Base-by-base conservation (phyloP, 1,139 yeast species). In the Hemisphaericaspora lyxosophila region DNA sequence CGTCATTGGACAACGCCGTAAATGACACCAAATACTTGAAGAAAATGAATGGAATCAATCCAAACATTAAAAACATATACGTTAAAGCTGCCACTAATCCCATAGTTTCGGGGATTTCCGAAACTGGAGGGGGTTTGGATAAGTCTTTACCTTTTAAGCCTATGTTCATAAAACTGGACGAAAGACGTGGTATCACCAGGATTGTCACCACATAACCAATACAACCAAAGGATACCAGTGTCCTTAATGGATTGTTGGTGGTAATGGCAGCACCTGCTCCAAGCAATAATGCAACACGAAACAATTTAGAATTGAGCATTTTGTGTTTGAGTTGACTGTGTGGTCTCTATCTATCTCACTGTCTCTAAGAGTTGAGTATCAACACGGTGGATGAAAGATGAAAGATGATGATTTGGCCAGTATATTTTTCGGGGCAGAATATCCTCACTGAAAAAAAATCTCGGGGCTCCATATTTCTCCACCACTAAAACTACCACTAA, bases 31-130 rank as follows among this genome's bases (percentile, higher is more conserved):
- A 67, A 57, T 83, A 86, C 56, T 85, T 84, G 71, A 82, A 82
- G 57, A 92, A 92, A 54, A 90, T 70, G 58, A 90, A 88, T 12
- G 98, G 98, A 38, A 92, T 86, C 58, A 88, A 82, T 45, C 85
- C 73, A 54, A 88, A 78, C 89, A 92, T 84, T 34, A 85, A 62
- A 50, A 89, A 80, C 45, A 92, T 61, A 55, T 89, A 90, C 0
- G 90, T 82, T 3, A 85, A 72, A 0, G 96, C 95, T 6, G 89
- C 77, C 0, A 90, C 85, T 1, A 87, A 82, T 3, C 99, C 99
- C 73, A 90, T 83, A 0, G 95, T 78, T 60, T 92, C 99, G 1
- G 98, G 94, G 11, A 90, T 73, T 34, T 58, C 64, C 9, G 40
- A 41, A 5, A 80, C 70, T 0, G 95, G 94, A 17, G 70, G 75